Conservation (phyloP, 768 basidiomycete genomes). For the Termitomyces sp. region DNA sequence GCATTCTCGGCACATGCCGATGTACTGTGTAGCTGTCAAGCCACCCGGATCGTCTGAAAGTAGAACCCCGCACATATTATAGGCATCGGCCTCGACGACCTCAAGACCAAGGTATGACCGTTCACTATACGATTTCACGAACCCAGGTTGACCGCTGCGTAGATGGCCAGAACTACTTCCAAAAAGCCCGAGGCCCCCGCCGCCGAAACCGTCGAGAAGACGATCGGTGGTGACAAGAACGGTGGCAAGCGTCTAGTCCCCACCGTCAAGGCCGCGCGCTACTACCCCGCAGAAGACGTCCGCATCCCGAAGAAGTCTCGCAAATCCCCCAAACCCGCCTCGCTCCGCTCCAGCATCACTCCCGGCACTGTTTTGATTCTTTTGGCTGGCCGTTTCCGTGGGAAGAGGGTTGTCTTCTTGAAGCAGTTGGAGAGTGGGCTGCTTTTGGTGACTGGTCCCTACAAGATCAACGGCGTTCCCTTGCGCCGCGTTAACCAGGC, state of each 20-base stretch:
- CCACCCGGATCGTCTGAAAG: slow-evolving; percentile 28
- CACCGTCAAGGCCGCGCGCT: slow-evolving; percentile 78
- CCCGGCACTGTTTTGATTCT: slow-evolving; percentile 95
- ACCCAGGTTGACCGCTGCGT: slow-evolving; percentile 7
- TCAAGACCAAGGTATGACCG: slow-evolving; percentile 43
- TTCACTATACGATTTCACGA: slow-evolving; percentile 4
- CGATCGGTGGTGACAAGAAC: slow-evolving; percentile 87
- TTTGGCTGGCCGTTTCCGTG: slow-evolving; percentile 95
- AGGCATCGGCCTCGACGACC: slow-evolving; percentile 47
- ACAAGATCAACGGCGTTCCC: slow-evolving; percentile 98
- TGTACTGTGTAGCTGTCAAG: slow-evolving; percentile 41
- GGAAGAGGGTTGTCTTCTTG: slow-evolving; percentile 97
- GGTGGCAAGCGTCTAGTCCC: slow-evolving; percentile 85
- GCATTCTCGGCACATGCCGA: slow-evolving; percentile 28
- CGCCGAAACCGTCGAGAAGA: slow-evolving; percentile 67
- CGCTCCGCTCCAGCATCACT: slow-evolving; percentile 82
- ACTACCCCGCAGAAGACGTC: slow-evolving; percentile 95
- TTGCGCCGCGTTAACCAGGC: slow-evolving; percentile 97
- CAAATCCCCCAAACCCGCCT: slow-evolving; percentile 75
- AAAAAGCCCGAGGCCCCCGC: slow-evolving; percentile 73
- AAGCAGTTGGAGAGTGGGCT: slow-evolving; percentile 93
- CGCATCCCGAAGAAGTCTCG: slow-evolving; percentile 87
- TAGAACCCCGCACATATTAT: slow-evolving; percentile 28
- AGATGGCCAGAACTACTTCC: slow-evolving; percentile 80
- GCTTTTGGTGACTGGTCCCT: slow-evolving; percentile 94